Conservation (phyloP, 805 yeast species). For the Sugiyamaella boreocaroliniensis region DNA sequence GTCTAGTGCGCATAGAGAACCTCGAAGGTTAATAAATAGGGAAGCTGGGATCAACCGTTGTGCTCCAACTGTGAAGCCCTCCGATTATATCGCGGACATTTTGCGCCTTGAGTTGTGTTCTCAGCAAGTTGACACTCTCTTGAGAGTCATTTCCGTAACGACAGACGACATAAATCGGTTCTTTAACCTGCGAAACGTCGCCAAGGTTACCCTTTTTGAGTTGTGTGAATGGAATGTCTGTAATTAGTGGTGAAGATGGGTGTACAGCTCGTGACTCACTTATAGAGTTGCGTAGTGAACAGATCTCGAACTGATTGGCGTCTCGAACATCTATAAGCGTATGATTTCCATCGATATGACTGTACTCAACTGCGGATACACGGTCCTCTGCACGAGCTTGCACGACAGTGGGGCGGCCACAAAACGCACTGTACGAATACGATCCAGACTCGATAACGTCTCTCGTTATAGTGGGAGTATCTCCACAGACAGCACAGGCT, state of each 20-base stretch:
- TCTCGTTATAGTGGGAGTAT: slow-evolving; percentile 42
- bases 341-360: slow-evolving; percentile 15
- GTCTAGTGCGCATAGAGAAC: slow-evolving; percentile 39
- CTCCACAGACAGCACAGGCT: slow-evolving; percentile 62
- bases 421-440: slow-evolving; percentile 64
- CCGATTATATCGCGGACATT: slow-evolving; percentile 69
- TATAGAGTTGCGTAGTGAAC: slow-evolving; percentile 49
- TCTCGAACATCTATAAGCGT: slow-evolving; percentile 75
- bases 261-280: slow-evolving; percentile 23
- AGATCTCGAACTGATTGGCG: slow-evolving; percentile 62
- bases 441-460: slow-evolving; percentile 40
- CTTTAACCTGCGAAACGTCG: slow-evolving; percentile 13
- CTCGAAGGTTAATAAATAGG: slow-evolving; percentile 34
- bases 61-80: slow-evolving; percentile 68
- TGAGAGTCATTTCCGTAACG: slow-evolving; percentile 90
- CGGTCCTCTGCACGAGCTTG: slow-evolving; percentile 44
- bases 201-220: slow-evolving; percentile 32
- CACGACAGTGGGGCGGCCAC: slow-evolving; percentile 52
- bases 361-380: slow-evolving; percentile 33
- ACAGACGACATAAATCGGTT: slow-evolving; percentile 59
- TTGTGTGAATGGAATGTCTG: slow-evolving; percentile 51
- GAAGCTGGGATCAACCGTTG: slow-evolving; percentile 47
- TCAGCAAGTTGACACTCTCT: slow-evolving; percentile 54
- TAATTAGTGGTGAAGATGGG: background rate
- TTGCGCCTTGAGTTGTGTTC: slow-evolving; percentile 45